Percentiles rank a stretch among this genome's conserved stretches.
Evolutionary conservation across 345 rosid genomes (phyloP).

Genomic region (Pugionium cornutum): DNA sequence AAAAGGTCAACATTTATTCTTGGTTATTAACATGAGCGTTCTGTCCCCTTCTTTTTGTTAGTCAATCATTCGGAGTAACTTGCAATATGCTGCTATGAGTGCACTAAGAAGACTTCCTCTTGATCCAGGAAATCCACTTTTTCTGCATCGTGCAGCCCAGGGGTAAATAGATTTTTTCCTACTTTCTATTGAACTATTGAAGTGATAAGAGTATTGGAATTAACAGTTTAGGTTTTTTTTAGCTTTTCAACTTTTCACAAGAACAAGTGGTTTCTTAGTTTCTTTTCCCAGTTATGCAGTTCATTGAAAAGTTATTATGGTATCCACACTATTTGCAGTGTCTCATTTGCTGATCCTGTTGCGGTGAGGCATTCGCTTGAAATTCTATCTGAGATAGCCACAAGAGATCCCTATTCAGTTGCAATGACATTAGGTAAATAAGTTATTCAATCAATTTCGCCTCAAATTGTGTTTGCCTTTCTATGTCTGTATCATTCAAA

Average conservation of each 20-base stretch:
- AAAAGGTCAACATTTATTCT: slow-evolving; percentile 14
- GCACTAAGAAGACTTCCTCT: slow-evolving; percentile 97
- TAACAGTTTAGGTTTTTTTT: slow-evolving; percentile 23
- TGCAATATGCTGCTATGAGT: slow-evolving; percentile 95
- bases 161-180: slow-evolving; percentile 60
- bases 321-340: slow-evolving; percentile 49
- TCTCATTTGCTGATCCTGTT: slow-evolving; percentile 95
- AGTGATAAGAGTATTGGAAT: slow-evolving; percentile 13
- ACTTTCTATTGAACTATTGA: slow-evolving; percentile 7
- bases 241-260: neutral
- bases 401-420: slow-evolving; percentile 89
- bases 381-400: slow-evolving; percentile 79
- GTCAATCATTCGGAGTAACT: slow-evolving; percentile 87
- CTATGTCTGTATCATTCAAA: slow-evolving; percentile 19
- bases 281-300: slow-evolving; percentile 9
- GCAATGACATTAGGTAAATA: slow-evolving; percentile 90
- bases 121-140: slow-evolving; percentile 96
- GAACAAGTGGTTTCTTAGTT: neutral
- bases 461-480: slow-evolving; percentile 16
- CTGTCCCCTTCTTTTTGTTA: slow-evolving; percentile 33
- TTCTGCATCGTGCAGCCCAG: slow-evolving; percentile 93
- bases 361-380: slow-evolving; percentile 98
- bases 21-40: slow-evolving; percentile 24
- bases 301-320: slow-evolving; percentile 23
- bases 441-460: slow-evolving; percentile 4